phyloP scores from a whole-genome alignment of 2,329 filamentous ascomycete species.

The Neofusicoccum umdonicola region DNA sequence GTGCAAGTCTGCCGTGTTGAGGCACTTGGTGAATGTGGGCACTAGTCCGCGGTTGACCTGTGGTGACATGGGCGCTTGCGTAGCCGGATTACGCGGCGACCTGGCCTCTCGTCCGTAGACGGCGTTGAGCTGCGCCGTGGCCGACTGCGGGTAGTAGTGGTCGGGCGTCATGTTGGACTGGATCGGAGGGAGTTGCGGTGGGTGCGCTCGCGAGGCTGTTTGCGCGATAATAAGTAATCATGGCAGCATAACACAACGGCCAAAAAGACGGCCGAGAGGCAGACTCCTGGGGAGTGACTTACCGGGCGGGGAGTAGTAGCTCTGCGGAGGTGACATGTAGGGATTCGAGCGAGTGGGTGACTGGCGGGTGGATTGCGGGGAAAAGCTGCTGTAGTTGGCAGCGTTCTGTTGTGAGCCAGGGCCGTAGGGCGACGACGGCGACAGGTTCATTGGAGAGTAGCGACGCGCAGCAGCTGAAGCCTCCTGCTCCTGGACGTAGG shows the following conservation, averaged over 20 bases:
- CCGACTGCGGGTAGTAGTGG: conserved; percentile 69
- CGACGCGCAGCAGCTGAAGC: conserved; percentile 76
- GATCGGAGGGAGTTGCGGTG: conserved; percentile 73
- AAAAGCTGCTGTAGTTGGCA: conserved; percentile 40
- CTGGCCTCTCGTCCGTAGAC: conserved; percentile 56
- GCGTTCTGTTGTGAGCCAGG: conserved; percentile 56
- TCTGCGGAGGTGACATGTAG: conserved; percentile 57
- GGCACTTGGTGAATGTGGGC: conserved; percentile 82
- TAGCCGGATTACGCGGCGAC: conserved; percentile 48
- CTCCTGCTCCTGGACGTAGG: conserved; percentile 70
- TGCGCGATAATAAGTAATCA: conserved; percentile 8
- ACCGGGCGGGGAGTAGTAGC: conserved; percentile 60
- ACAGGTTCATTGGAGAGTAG: conserved; percentile 95
- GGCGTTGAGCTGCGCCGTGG: conserved; percentile 69
- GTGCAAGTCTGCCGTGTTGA: conserved; percentile 69
- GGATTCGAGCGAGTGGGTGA: conserved; percentile 71
- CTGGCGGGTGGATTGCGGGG: conserved; percentile 60
- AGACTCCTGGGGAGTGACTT: conserved; percentile 27
- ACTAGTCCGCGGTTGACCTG: conserved; percentile 63
- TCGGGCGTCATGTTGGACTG: conserved; percentile 66
- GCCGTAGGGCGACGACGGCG: conserved; percentile 76
- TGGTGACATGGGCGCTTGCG: conserved; percentile 50
- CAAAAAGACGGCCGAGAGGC: conserved; percentile 17
- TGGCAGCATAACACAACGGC: conserved; percentile 29
- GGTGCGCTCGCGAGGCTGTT: conserved; percentile 49